These are phyloP conservation scores for Pyrenopolyporus hunteri DNA, from an alignment of 495 filamentous ascomycete genomes.

Conservation along the genomic window DNA sequence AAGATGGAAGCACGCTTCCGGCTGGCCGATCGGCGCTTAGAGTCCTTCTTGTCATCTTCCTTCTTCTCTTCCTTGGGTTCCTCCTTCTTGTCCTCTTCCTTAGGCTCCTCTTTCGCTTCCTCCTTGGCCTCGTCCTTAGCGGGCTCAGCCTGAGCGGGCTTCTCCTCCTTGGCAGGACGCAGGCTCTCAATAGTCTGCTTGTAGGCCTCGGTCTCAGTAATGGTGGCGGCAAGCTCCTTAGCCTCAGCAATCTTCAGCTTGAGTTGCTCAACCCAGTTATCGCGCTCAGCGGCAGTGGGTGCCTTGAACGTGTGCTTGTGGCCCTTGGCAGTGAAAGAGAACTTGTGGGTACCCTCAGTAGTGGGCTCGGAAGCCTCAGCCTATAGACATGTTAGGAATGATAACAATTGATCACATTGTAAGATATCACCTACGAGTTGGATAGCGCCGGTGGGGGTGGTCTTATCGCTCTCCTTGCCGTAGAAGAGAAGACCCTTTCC, in stretches of 20 bases:
- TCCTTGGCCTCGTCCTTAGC: constrained; percentile 62
- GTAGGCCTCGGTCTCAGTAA: constrained; percentile 76
- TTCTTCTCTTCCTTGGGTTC: constrained; percentile 51
- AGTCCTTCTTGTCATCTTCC: constrained; percentile 57
- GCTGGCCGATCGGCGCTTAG: constrained; percentile 75
- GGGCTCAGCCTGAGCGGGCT: constrained; percentile 50
- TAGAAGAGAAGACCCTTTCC: constrained; percentile 96
- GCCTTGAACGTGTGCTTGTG: constrained; percentile 94
- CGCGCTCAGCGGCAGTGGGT: constrained; percentile 72
- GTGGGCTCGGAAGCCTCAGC: constrained; percentile 81
- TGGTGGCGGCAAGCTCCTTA: constrained; percentile 70
- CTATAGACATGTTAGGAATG: constrained; percentile 51
- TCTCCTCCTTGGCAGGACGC: constrained; percentile 62
- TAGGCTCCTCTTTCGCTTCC: constrained; percentile 50
- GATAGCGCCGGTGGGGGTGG: constrained; percentile 77
- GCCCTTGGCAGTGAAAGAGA: constrained; percentile 80
- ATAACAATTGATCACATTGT: neutral
- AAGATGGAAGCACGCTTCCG: constrained; percentile 89
- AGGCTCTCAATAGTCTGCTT: constrained; percentile 78
- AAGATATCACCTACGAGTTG: constrained; percentile 68
- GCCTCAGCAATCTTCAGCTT: constrained; percentile 79
- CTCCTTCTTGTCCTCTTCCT: constrained; percentile 52
- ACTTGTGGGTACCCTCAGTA: constrained; percentile 76
- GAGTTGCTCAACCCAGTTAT: constrained; percentile 83
- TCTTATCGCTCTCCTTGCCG: constrained; percentile 85